Conservation (phyloP, 2,329 filamentous ascomycete species). For the Ophiostoma sp. region DNA sequence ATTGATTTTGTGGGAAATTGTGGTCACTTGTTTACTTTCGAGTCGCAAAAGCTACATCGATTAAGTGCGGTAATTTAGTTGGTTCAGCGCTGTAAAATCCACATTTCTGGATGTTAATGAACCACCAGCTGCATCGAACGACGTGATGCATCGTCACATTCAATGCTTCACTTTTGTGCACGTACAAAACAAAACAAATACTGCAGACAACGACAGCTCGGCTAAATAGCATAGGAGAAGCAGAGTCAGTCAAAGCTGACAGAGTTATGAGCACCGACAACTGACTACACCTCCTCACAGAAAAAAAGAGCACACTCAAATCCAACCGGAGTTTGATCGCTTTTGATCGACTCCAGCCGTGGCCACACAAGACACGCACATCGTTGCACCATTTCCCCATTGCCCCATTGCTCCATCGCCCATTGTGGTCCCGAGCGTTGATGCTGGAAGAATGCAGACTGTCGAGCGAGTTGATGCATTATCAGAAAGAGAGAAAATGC, state of each 20-base stretch:
- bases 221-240: neutral
- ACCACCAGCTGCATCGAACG: neutral
- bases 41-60: neutral
- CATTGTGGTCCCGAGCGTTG: slow-evolving; percentile 13
- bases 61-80: neutral
- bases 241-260: neutral
- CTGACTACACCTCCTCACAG: neutral
- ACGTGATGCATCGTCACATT: neutral
- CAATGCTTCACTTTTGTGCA: neutral
- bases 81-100: neutral
- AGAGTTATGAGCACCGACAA: neutral
- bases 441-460: neutral
- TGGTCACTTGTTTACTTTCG: neutral
- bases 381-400: neutral
- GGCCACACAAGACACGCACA: slow-evolving; percentile 13
- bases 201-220: neutral
- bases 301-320: neutral
- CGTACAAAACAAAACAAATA: neutral
- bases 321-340: slow-evolving; percentile 15
- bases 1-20: too few species aligned
- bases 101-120: neutral
- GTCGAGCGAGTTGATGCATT: too few species aligned
- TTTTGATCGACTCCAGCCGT: slow-evolving; percentile 20
- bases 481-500: too few species aligned
- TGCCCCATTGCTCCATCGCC: too few species aligned